phyloP scores from a whole-genome alignment of 768 basidiomycete genomes.

The Floccularia luteovirens region DNA sequence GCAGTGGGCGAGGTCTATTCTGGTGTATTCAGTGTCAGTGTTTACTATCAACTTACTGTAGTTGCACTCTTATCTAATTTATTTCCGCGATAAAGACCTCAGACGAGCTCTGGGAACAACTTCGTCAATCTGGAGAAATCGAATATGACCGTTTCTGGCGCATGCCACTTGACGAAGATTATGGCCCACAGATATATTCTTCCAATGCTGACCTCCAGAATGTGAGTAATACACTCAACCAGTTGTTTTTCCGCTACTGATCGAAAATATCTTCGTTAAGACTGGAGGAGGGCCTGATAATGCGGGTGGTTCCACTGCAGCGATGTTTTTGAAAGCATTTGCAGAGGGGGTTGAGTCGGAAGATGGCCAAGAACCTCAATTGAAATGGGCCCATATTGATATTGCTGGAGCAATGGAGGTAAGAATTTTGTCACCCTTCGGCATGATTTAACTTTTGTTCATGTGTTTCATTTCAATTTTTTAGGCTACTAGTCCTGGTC shows the following conservation, averaged over 20 bases:
- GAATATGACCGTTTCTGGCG: conserved; percentile 88
- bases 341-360: conserved; percentile 66
- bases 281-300: conserved; percentile 64
- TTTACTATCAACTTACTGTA: background rate
- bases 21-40: conserved; percentile 69
- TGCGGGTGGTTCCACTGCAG: conserved; percentile 77
- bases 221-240: conserved; percentile 21
- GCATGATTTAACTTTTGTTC: too few species aligned
- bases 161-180: conserved; percentile 83
- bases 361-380: conserved; percentile 40
- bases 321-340: conserved; percentile 81
- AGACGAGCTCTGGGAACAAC: conserved; percentile 64
- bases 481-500: conserved; percentile 42
- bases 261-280: conserved; percentile 20
- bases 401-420: conserved; percentile 78
- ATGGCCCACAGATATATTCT: conserved; percentile 63
- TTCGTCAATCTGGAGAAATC: conserved; percentile 60
- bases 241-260: background rate
- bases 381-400: conserved; percentile 86
- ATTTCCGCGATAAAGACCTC: conserved; percentile 43
- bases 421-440: too few species aligned
- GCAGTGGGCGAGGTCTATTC: conserved; percentile 73
- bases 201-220: conserved; percentile 83
- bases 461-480: background rate
- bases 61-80: background rate